A percentile compares a stretch with the other conserved stretches of the same genome.
These are phyloP conservation scores for Dendrobium catenatum DNA, from an alignment of 106 monocot genomes.

Conservation along the genomic window DNA sequence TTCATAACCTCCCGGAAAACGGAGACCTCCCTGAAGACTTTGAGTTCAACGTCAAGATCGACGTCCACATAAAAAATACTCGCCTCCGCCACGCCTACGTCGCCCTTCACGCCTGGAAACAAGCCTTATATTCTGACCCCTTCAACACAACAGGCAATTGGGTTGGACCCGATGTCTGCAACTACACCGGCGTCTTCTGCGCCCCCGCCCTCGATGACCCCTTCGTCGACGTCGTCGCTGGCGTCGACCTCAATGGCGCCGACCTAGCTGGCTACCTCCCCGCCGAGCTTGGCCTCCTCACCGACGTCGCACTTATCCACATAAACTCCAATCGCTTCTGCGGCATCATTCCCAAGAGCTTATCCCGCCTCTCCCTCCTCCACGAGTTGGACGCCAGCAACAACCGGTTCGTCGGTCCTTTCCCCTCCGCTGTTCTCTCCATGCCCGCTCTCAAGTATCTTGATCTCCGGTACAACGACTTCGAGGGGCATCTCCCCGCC, in stretches of 20 bases:
- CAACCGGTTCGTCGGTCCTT: slow-evolving; percentile 64
- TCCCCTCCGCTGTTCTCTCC: slow-evolving; percentile 37
- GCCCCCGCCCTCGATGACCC: slow-evolving; percentile 23
- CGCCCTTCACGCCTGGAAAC: slow-evolving; percentile 46
- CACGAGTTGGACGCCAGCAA: slow-evolving; percentile 67
- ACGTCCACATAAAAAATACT: slow-evolving; percentile 19
- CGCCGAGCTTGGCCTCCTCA: slow-evolving; percentile 56
- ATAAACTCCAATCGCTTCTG: slow-evolving; percentile 80
- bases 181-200: slow-evolving; percentile 42
- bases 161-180: slow-evolving; percentile 35
- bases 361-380: slow-evolving; percentile 30
- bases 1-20: slow-evolving; percentile 20
- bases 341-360: slow-evolving; percentile 43
- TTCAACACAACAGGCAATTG: slow-evolving; percentile 29
- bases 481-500: slow-evolving; percentile 24
- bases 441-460: slow-evolving; percentile 27
- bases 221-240: slow-evolving; percentile 40
- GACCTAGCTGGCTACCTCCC: slow-evolving; percentile 76
- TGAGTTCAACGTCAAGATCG: slow-evolving; percentile 11
- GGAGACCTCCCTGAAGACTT: slow-evolving; percentile 24
- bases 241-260: slow-evolving; percentile 64
- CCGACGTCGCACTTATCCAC: slow-evolving; percentile 55
- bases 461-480: slow-evolving; percentile 48
- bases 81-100: slow-evolving; percentile 36
- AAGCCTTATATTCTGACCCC: slow-evolving; percentile 42